Evolutionary conservation across 306 rosid genomes (phyloP).

Genomic region (Vigna hirtella): DNA sequence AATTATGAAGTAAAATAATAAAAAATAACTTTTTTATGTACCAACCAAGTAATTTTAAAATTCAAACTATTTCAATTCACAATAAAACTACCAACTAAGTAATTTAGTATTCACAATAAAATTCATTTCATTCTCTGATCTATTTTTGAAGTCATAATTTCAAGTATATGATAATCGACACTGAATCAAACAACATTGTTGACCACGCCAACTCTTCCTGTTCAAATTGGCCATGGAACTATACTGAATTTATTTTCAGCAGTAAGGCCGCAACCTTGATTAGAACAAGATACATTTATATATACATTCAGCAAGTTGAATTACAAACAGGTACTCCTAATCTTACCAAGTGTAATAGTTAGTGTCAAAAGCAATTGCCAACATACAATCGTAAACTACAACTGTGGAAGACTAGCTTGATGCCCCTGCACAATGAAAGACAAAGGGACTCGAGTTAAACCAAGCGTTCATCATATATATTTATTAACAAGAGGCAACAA

Average conservation of each 20-base stretch:
- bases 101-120: no score
- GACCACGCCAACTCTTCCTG: neutral
- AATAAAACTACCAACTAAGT: no score
- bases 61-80: neutral
- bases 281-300: conserved; percentile 16
- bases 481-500: neutral
- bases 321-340: conserved; percentile 35
- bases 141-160: neutral
- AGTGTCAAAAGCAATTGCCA: conserved; percentile 2
- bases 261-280: conserved; percentile 8
- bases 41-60: no score
- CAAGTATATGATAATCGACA: neutral
- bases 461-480: conserved; percentile 4
- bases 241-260: conserved; percentile 16
- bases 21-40: no score
- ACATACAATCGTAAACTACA: conserved; percentile 31
- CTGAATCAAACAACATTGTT: neutral
- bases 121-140: neutral
- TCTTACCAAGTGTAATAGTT: conserved; percentile 5
- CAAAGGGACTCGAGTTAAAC: conserved; percentile 21
- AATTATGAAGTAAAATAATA: no score
- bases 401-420: conserved; percentile 45
- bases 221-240: conserved; percentile 5
- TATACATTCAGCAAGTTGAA: conserved; percentile 40
- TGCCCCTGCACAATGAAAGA: conserved; percentile 58